Evolutionary conservation across 768 basidiomycete species (phyloP), one percentile per base, ranked within the genome.

Genomic region (Tulasnella calospora): DNA sequence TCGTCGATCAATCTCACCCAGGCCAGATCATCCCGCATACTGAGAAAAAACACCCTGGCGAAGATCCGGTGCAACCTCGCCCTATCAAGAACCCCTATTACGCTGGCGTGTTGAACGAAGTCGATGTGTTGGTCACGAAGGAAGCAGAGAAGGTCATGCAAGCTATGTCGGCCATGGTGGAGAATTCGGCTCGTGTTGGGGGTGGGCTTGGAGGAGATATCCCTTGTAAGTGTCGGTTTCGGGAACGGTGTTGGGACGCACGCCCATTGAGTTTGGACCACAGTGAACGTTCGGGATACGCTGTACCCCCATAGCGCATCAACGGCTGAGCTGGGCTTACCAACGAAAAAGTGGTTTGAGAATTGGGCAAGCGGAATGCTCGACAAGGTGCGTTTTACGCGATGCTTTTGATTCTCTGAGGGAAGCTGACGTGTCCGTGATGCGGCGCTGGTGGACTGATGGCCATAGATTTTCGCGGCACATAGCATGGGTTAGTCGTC

Each of bases 61-160:
- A 51, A 51, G 51, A 51, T 21, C 51, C 51, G 23, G 51, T 51
- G 0, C 21, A 51, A n/a, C 7, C 10, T 12, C 51, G 51, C 8
- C 70, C 70, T 15, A 9, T 71, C 35, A 71, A 13, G 70, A 41
- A 35, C 35, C 40, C 70, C 35, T 71, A 71, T 71, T 35, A 35
- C 70, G 35, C 9, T 33, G 70, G 70, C 35, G 40, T 71, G 35
- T 71, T 71, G 70, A 71, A 71, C 46, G 74, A 46, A 21, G 74
- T 55, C 17, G 46, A 74, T 19, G 44, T 74, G 3, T 15, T 75
- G 2, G 74, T 75, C 10, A 27, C 74, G 41, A 75, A 75, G 19
- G 76, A 77, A n/a, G 70, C 70, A 13, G 67, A 71, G 67, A 69
- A 70, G 67, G 30, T 77, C 69, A 69, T 77, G 57, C 38, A 71